Conservation (phyloP, 345 rosid species). For the Clausena lansium region DNA sequence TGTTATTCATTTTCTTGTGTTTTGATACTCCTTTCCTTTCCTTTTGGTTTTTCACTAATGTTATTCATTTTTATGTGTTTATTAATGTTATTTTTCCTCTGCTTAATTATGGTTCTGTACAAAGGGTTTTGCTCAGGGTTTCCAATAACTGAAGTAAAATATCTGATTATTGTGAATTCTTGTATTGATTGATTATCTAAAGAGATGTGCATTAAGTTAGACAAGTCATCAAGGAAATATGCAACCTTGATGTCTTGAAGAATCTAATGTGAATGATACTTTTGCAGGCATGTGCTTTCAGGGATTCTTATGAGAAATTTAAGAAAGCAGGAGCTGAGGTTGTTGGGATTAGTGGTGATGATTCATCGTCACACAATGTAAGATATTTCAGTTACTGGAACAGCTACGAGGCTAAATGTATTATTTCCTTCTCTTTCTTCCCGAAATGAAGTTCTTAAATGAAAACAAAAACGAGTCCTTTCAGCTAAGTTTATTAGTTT, state of each 20-base stretch:
- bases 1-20: not conserved
- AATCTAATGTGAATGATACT: not conserved
- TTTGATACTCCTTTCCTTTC: not conserved
- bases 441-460: not conserved
- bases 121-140: not conserved
- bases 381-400: not conserved
- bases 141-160: not conserved
- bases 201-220: not conserved
- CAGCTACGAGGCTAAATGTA: not conserved
- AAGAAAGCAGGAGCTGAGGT: conserved; percentile 98
- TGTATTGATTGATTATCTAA: not conserved
- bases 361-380: conserved; percentile 88
- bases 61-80: too few relatives aligned
- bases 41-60: not conserved
- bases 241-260: not conserved
- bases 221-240: not conserved
- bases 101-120: not conserved
- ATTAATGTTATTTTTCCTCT: too few relatives aligned
- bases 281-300: conserved; percentile 78
- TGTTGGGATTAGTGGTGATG: conserved; percentile 89
- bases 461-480: not conserved
- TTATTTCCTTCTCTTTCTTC: not conserved
- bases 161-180: not conserved
- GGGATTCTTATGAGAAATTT: conserved; percentile 94
- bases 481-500: too few relatives aligned